Percentiles rank a stretch among this genome's conserved stretches.
Evolutionary conservation across 495 filamentous ascomycete species (phyloP).

Genomic region (Friedmanniomyces endolithicus): DNA sequence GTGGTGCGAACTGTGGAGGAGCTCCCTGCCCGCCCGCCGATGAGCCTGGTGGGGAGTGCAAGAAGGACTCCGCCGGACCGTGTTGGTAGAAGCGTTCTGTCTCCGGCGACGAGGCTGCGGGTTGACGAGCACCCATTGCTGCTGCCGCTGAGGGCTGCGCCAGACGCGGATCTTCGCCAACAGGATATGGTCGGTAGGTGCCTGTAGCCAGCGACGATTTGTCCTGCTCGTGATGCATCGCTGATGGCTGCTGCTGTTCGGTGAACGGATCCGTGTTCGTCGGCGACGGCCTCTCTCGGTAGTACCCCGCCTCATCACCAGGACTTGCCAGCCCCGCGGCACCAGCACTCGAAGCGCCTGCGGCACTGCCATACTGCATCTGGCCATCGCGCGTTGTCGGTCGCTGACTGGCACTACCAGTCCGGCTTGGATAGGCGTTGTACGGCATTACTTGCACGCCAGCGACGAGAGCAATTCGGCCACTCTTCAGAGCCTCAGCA

Average conservation of each 20-base stretch:
- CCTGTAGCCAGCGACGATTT: slow-evolving; percentile 15
- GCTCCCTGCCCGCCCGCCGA: slow-evolving; percentile 3
- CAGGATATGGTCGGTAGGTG: slow-evolving; percentile 16
- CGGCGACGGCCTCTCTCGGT: slow-evolving; percentile 32
- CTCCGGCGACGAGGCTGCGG: slow-evolving; percentile 1
- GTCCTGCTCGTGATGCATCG: slow-evolving; percentile 24
- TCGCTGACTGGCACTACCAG: slow-evolving; percentile 37
- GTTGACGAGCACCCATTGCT: not conserved
- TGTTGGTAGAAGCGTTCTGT: slow-evolving; percentile 23
- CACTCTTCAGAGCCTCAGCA: slow-evolving; percentile 70
- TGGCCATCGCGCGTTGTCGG: slow-evolving; percentile 27
- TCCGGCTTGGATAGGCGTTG: slow-evolving; percentile 53
- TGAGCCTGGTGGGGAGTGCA: slow-evolving; percentile 22
- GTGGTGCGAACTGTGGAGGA: slow-evolving; percentile 1
- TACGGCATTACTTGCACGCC: slow-evolving; percentile 96
- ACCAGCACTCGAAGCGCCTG: not conserved
- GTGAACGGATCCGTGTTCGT: slow-evolving; percentile 51
- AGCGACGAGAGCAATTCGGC: slow-evolving; percentile 78
- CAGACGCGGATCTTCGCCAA: not conserved
- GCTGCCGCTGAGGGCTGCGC: not conserved
- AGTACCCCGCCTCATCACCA: slow-evolving; percentile 30
- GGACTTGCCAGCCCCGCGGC: slow-evolving; percentile 8
- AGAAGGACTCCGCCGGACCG: slow-evolving; percentile 18
- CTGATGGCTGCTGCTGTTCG: slow-evolving; percentile 32
- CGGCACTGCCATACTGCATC: slow-evolving; percentile 11